phyloP scores from a whole-genome alignment of 768 basidiomycete species.

The Termitomyces bulborhizus region DNA sequence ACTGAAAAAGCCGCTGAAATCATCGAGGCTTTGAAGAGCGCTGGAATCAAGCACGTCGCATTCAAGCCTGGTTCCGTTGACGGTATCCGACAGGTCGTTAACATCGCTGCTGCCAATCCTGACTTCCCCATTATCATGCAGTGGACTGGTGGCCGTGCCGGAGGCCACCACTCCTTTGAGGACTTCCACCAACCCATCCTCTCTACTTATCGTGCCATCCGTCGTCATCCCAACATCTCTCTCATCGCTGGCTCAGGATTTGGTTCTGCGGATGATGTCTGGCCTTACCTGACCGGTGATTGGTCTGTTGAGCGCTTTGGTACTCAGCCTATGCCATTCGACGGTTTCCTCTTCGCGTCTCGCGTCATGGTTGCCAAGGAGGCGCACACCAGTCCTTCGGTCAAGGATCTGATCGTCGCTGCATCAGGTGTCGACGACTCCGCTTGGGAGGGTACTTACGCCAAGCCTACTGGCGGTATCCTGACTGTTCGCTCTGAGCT shows the following conservation, averaged over 20 bases:
- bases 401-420: slow-evolving; percentile 95
- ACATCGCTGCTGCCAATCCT: slow-evolving; percentile 89
- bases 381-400: slow-evolving; percentile 88
- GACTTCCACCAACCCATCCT: slow-evolving; percentile 98
- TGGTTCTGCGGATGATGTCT: slow-evolving; percentile 90
- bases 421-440: slow-evolving; percentile 88
- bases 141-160: slow-evolving; percentile 99
- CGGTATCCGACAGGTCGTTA: slow-evolving; percentile 95
- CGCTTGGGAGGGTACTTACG: slow-evolving; percentile 93
- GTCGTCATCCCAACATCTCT: slow-evolving; percentile 81
- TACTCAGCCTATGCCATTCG: slow-evolving; percentile 95
- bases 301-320: slow-evolving; percentile 83
- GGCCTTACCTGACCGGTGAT: slow-evolving; percentile 95
- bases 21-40: slow-evolving; percentile 71
- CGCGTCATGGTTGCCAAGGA: slow-evolving; percentile 99
- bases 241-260: slow-evolving; percentile 95
- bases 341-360: slow-evolving; percentile 93
- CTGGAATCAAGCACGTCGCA: slow-evolving; percentile 92
- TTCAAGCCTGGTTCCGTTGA: slow-evolving; percentile 99
- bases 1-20: slow-evolving; percentile 98
- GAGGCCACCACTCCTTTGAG: slow-evolving; percentile 97
- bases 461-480: slow-evolving; percentile 91
- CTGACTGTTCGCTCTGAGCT: slow-evolving; percentile 96
- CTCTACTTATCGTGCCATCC: slow-evolving; percentile 84
- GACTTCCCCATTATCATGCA: slow-evolving; percentile 97